A percentile compares a stretch with the other conserved stretches of the same genome.
Evolutionary conservation across 2,329 filamentous ascomycete species (phyloP).

Genomic region (Pseudopyricularia javanii): DNA sequence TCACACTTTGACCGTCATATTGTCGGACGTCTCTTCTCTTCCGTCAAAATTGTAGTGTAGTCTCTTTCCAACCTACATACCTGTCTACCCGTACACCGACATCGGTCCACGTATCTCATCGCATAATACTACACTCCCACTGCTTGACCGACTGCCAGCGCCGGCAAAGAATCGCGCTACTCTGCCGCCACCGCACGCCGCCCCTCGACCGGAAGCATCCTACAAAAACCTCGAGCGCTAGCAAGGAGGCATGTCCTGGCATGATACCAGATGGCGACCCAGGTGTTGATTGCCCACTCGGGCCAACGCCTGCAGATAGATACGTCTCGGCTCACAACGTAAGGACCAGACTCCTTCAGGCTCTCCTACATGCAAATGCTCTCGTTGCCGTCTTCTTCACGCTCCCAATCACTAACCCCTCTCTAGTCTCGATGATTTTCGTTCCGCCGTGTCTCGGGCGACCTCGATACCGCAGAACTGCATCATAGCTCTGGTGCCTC

Average conservation of each 20-base stretch:
- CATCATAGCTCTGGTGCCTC: constrained; percentile 77
- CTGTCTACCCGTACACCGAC: background rate
- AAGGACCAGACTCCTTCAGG: constrained; percentile 19
- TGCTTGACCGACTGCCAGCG: background rate
- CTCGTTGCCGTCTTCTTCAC: constrained; percentile 6
- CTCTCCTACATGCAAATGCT: constrained; percentile 2
- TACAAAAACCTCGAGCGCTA: background rate
- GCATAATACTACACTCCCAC: background rate
- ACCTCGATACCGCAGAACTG: constrained; percentile 62
- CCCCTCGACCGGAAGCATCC: background rate
- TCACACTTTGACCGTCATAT: background rate
- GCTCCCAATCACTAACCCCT: constrained; percentile 1
- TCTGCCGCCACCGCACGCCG: background rate
- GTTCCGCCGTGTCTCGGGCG: constrained; percentile 64
- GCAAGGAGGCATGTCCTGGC: constrained; percentile 5
- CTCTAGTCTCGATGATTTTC: constrained; percentile 68
- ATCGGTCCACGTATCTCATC: background rate
- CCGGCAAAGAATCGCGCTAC: background rate
- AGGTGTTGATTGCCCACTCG: constrained; percentile 86
- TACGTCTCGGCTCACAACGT: constrained; percentile 63
- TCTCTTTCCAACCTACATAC: background rate
- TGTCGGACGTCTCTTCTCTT: background rate
- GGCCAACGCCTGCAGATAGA: constrained; percentile 77
- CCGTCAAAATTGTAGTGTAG: background rate
- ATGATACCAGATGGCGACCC: constrained; percentile 68